These are phyloP conservation scores for Magnusiomyces suaveolens DNA, from an alignment of 1,139 yeast species.

Conservation along the genomic window DNA sequence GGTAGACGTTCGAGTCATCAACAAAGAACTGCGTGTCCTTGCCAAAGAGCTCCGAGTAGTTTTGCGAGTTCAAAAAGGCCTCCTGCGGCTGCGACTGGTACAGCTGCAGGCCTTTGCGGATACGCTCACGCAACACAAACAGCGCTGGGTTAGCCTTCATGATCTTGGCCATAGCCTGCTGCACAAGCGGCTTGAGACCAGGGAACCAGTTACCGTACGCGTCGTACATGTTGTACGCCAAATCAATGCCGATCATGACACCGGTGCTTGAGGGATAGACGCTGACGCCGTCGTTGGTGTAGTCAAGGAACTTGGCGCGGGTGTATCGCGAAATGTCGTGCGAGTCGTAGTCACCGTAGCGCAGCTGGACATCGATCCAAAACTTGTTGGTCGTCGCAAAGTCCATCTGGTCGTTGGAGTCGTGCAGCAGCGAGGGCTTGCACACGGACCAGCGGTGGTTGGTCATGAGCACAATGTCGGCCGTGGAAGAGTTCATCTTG, in stretches of 20 bases:
- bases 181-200: constrained; percentile 81
- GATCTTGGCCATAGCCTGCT: constrained; percentile 85
- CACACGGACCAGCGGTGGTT: constrained; percentile 79
- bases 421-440: constrained; percentile 65
- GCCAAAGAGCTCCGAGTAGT: constrained; percentile 82
- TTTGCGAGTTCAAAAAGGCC: constrained; percentile 78
- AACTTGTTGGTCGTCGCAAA: constrained; percentile 54
- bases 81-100: constrained; percentile 93
- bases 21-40: constrained; percentile 74
- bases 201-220: constrained; percentile 98
- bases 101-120: constrained; percentile 85
- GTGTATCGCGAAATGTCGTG: constrained; percentile 94
- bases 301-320: constrained; percentile 84
- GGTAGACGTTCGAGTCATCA: constrained; percentile 87
- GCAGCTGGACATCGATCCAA: constrained; percentile 91
- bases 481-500: constrained; percentile 92
- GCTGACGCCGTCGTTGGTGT: constrained; percentile 77
- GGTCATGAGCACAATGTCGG: constrained; percentile 75
- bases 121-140: constrained; percentile 83
- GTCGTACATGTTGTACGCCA: constrained; percentile 93
- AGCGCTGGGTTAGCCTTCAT: constrained; percentile 94
- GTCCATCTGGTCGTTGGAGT: constrained; percentile 32
- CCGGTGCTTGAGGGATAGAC: constrained; percentile 94
- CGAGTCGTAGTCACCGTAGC: constrained; percentile 96
- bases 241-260: constrained; percentile 76